These are phyloP conservation scores for Nannochloris sp. DNA, from an alignment of 139 green algal genomes.

Conservation along the genomic window DNA sequence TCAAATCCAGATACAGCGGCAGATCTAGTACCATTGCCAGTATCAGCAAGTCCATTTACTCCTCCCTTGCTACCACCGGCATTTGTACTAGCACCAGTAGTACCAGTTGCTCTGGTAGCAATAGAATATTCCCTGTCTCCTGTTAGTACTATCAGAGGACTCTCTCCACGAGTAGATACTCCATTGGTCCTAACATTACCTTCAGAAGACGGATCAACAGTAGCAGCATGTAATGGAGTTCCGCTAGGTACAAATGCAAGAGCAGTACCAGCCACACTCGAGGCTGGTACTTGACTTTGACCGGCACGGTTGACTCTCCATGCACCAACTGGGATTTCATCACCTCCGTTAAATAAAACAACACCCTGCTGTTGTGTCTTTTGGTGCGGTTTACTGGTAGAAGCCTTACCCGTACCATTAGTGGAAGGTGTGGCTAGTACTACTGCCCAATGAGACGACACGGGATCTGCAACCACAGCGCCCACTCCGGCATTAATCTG, in stretches of 20 bases:
- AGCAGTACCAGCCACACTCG: not conserved
- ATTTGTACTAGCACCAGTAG: not conserved
- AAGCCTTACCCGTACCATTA: too few relatives aligned
- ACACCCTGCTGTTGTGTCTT: not conserved
- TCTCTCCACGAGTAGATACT: not conserved
- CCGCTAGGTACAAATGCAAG: conserved; percentile 3
- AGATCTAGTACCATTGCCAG: not conserved
- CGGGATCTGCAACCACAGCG: not conserved
- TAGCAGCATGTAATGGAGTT: not conserved
- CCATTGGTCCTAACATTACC: too few relatives aligned
- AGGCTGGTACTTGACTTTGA: not conserved
- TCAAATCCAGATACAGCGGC: not conserved
- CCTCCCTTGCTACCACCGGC: not conserved
- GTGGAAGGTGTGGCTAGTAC: not conserved
- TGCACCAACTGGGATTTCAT: not conserved
- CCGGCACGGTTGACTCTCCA: not conserved
- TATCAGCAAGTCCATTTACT: not conserved
- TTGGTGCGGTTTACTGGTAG: not conserved
- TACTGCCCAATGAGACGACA: conserved; percentile 4
- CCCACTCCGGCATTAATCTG: not conserved
- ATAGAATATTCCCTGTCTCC: conserved; percentile 3
- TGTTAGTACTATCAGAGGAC: conserved; percentile 7
- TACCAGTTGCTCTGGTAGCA: not conserved
- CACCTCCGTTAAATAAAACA: not conserved
- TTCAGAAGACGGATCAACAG: too few relatives aligned